Evolutionary conservation across 108 stramenopile species (phyloP).

Genomic region (Nannochloropsis oceanica): DNA sequence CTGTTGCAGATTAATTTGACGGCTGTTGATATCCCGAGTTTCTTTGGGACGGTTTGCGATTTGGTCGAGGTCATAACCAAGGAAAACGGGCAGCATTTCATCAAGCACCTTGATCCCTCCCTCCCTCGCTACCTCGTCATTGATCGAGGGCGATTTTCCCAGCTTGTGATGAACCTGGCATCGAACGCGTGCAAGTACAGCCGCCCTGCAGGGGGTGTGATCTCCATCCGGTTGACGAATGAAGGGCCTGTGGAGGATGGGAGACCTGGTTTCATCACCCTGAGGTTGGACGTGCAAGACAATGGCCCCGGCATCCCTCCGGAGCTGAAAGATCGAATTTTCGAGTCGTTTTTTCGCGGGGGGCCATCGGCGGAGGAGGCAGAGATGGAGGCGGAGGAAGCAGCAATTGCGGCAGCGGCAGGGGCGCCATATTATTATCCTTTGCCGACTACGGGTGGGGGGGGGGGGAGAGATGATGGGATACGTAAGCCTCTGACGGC

Average conservation of each 20-base stretch:
- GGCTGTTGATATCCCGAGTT: neutral
- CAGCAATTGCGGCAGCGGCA: neutral
- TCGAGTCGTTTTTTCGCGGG: neutral
- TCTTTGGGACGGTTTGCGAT: neutral
- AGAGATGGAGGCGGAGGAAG: neutral
- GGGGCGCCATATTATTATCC: neutral
- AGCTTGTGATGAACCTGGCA: neutral
- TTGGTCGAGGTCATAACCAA: neutral
- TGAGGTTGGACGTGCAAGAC: neutral
- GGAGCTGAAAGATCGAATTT: neutral
- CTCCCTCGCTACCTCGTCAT: neutral
- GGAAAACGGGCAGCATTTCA: neutral
- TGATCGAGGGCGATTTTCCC: neutral
- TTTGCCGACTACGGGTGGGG: neutral
- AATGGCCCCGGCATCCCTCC: neutral
- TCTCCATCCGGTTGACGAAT: neutral
- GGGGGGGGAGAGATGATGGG: neutral
- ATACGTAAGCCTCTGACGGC: neutral
- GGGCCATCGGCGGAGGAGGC: neutral
- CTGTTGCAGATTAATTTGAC: neutral
- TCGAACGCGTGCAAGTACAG: neutral
- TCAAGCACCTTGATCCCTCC: neutral
- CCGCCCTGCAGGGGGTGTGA: neutral
- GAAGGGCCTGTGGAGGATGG: neutral
- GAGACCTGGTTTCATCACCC: neutral